Evolutionary conservation across 2,329 filamentous ascomycete species (phyloP).

Genomic region (Berkeleyomyces rouxiae): DNA sequence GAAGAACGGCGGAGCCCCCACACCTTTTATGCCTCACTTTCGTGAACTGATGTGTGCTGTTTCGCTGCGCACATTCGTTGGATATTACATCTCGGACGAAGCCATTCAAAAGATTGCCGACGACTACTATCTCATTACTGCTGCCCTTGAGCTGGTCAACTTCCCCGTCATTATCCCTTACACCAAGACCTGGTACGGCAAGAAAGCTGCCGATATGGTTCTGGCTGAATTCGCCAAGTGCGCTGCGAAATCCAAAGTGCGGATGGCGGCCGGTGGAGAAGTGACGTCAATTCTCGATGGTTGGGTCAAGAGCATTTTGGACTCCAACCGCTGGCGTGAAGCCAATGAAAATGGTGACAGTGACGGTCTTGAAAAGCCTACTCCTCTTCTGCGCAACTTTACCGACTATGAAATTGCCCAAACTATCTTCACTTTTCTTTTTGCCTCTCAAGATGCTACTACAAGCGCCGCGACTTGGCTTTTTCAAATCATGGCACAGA

Average conservation of each 20-base stretch:
- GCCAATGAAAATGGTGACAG: slow-evolving; percentile 55
- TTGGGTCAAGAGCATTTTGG: slow-evolving; percentile 79
- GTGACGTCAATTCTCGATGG: slow-evolving; percentile 88
- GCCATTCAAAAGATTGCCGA: slow-evolving; percentile 86
- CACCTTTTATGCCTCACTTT: slow-evolving; percentile 81
- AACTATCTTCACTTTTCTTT: slow-evolving; percentile 90
- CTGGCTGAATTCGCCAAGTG: slow-evolving; percentile 79
- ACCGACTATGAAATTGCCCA: slow-evolving; percentile 81
- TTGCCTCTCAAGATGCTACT: slow-evolving; percentile 93
- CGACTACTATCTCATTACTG: slow-evolving; percentile 94
- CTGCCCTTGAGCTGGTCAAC: slow-evolving; percentile 90
- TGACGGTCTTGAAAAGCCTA: slow-evolving; percentile 61
- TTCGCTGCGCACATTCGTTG: slow-evolving; percentile 91
- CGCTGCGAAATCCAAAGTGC: slow-evolving; percentile 80
- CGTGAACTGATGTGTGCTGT: slow-evolving; percentile 90
- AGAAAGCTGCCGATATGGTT: slow-evolving; percentile 88
- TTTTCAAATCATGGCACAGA: slow-evolving; percentile 85
- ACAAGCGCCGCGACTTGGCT: slow-evolving; percentile 88
- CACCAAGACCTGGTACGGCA: slow-evolving; percentile 94
- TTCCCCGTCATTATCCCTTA: slow-evolving; percentile 92
- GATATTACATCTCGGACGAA: slow-evolving; percentile 83
- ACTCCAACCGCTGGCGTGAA: slow-evolving; percentile 67
- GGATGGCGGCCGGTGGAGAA: slow-evolving; percentile 76
- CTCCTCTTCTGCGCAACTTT: slow-evolving; percentile 69
- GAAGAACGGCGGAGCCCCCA: slow-evolving; percentile 52